Evolutionary conservation across 208 protist species (phyloP).

Genomic region (Crithidia expoeki): DNA sequence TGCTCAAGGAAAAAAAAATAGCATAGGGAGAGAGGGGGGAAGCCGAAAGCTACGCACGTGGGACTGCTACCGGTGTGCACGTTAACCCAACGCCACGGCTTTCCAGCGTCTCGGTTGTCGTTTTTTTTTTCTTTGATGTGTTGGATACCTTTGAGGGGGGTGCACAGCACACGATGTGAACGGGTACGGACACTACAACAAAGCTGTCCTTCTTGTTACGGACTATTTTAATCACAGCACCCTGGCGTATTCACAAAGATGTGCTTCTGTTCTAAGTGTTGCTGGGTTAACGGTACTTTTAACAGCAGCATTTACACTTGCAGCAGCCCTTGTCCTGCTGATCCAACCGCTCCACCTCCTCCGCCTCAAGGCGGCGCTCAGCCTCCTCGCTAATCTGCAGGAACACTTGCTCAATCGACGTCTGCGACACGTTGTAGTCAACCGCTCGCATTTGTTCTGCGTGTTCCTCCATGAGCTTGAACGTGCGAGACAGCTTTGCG

Average conservation of each 20-base stretch:
- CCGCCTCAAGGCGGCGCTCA: constrained; percentile 30
- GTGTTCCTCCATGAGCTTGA: constrained; percentile 47
- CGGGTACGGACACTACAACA: neutral
- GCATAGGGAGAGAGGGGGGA: neutral
- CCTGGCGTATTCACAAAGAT: too few species aligned
- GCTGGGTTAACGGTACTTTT: neutral
- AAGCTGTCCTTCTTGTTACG: neutral
- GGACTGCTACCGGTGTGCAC: neutral
- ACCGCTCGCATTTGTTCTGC: constrained; percentile 32
- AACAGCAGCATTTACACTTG: constrained; percentile 26
- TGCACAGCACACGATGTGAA: too few species aligned
- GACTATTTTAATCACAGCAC: neutral
- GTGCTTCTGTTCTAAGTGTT: neutral
- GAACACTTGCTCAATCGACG: constrained; percentile 85
- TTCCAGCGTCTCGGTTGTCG: too few species aligned
- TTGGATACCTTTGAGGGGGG: too few species aligned
- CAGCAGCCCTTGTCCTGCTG: constrained; percentile 27
- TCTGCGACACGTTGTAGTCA: constrained; percentile 84
- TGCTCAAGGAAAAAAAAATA: constrained; percentile 3
- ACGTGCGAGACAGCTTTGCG: constrained; percentile 42
- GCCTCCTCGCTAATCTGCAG: constrained; percentile 63
- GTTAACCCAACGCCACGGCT: too few species aligned
- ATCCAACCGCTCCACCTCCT: constrained; percentile 32
- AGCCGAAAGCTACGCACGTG: neutral
- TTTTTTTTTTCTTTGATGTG: neutral